Evolutionary conservation across 2,329 filamentous ascomycete genomes (phyloP).

Genomic region (Helotiales sp.): DNA sequence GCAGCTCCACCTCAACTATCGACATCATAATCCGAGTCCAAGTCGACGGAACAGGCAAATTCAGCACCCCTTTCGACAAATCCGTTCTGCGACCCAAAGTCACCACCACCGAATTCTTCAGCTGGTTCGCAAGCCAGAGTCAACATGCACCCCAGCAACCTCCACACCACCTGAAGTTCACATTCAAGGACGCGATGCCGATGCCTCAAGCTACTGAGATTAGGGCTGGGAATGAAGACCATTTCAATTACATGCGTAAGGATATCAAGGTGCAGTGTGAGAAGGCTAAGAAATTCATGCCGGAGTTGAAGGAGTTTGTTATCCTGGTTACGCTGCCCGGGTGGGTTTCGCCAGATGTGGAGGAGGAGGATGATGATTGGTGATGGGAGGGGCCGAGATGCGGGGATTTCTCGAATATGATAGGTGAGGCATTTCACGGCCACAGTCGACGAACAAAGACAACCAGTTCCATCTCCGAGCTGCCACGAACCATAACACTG

Average conservation of each 20-base stretch:
- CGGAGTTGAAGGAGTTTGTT: conserved; percentile 21
- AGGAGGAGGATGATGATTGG: conserved; percentile 15
- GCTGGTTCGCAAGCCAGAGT: conserved; percentile 17
- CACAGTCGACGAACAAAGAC: no score
- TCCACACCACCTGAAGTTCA: conserved; percentile 10
- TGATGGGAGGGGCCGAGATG: background rate
- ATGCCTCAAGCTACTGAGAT: conserved; percentile 10
- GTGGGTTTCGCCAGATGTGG: conserved; percentile 5
- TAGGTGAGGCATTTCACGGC: no score
- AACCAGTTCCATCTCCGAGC: no score
- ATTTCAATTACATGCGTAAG: conserved; percentile 22
- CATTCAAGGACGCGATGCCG: conserved; percentile 26
- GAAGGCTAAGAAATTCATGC: conserved; percentile 16
- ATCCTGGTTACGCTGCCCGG: conserved; percentile 20
- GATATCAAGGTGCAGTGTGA: conserved; percentile 20
- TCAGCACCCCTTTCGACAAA: conserved; percentile 16
- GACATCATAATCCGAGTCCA: conserved; percentile 23
- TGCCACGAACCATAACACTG: no score
- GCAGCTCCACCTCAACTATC: background rate
- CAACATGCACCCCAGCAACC: background rate
- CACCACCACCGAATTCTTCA: conserved; percentile 17
- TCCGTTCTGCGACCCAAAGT: conserved; percentile 18
- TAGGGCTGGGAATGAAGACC: conserved; percentile 18
- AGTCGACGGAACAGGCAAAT: conserved; percentile 2
- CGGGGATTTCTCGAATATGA: background rate